Evolutionary conservation across 495 filamentous ascomycete species (phyloP).

Genomic region (Letharia columbiana): DNA sequence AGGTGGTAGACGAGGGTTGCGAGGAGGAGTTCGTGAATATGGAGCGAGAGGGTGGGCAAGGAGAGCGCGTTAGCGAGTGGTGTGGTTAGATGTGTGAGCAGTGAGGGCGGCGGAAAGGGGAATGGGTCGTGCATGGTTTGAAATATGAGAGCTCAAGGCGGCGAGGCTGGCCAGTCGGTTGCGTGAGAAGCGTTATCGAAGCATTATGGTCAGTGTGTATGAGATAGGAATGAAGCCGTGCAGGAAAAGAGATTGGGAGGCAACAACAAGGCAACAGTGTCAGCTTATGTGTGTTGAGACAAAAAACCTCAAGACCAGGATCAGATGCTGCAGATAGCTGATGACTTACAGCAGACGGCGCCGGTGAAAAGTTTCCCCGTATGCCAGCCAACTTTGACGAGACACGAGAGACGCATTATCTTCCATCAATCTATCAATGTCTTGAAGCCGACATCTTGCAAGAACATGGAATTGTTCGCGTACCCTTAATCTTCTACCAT

Average conservation of each 20-base stretch:
- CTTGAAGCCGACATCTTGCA: no score
- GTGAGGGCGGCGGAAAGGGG: conserved; percentile 34
- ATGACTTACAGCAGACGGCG: neutral
- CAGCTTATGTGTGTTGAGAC: neutral
- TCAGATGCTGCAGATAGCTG: neutral
- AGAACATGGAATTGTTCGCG: no score
- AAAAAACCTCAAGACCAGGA: neutral
- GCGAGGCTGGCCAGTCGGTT: neutral
- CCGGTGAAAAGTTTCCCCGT: no score
- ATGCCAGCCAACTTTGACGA: no score
- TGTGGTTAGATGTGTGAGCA: conserved; percentile 35
- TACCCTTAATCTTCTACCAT: no score
- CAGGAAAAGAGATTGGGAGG: neutral
- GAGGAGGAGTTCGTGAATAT: conserved; percentile 80
- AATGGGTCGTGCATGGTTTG: conserved; percentile 44
- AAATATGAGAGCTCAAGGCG: neutral
- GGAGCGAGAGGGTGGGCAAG: conserved; percentile 66
- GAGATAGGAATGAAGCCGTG: neutral
- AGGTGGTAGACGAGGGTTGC: conserved; percentile 69
- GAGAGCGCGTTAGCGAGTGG: conserved; percentile 42
- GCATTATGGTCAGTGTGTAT: neutral
- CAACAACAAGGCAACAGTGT: neutral
- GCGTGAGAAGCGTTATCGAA: neutral
- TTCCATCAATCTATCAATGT: no score
- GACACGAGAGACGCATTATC: no score